These are phyloP conservation scores for Trichosporon ovoides DNA, from an alignment of 1,284 basidiomycete species.

Conservation along the genomic window DNA sequence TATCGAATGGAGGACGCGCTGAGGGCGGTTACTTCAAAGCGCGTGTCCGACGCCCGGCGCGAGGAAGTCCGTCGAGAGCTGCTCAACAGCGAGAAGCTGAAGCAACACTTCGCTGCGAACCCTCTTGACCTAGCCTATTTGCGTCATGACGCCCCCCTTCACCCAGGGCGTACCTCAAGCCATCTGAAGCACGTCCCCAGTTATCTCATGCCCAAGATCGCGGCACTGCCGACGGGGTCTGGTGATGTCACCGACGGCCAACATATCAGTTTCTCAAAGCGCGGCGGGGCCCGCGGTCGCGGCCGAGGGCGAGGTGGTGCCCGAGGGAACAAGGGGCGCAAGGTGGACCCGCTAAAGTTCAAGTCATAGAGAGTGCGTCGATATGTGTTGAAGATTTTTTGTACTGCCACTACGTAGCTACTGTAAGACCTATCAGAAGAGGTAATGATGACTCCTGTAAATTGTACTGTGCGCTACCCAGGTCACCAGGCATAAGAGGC, in stretches of 20 bases:
- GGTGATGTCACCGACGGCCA: slow-evolving; percentile 35
- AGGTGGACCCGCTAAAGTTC: slow-evolving; percentile 47
- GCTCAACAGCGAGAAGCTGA: slow-evolving; percentile 89
- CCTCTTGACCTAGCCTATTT: slow-evolving; percentile 89
- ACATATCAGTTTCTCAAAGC: slow-evolving; percentile 37
- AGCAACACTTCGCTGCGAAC: slow-evolving; percentile 98
- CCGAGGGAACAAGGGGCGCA: slow-evolving; percentile 29
- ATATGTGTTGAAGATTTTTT: slow-evolving; percentile 8
- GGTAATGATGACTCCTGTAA: not conserved
- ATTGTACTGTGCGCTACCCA: not conserved
- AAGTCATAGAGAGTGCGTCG: slow-evolving; percentile 24
- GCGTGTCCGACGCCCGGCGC: slow-evolving; percentile 83
- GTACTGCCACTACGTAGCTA: not conserved
- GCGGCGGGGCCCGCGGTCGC: slow-evolving; percentile 25
- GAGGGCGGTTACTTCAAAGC: slow-evolving; percentile 75
- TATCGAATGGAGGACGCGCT: slow-evolving; percentile 98
- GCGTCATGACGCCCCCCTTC: slow-evolving; percentile 88
- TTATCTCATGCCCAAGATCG: slow-evolving; percentile 83
- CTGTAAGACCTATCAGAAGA: slow-evolving; percentile 4
- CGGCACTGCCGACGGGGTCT: slow-evolving; percentile 46
- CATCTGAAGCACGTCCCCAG: slow-evolving; percentile 96
- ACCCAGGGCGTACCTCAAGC: slow-evolving; percentile 76
- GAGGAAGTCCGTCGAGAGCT: slow-evolving; percentile 94
- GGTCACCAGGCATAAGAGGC: not conserved
- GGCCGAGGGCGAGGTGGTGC: slow-evolving; percentile 24